phyloP scores from a whole-genome alignment of 2,329 filamentous ascomycete genomes.

The Karstenula rhodostoma region DNA sequence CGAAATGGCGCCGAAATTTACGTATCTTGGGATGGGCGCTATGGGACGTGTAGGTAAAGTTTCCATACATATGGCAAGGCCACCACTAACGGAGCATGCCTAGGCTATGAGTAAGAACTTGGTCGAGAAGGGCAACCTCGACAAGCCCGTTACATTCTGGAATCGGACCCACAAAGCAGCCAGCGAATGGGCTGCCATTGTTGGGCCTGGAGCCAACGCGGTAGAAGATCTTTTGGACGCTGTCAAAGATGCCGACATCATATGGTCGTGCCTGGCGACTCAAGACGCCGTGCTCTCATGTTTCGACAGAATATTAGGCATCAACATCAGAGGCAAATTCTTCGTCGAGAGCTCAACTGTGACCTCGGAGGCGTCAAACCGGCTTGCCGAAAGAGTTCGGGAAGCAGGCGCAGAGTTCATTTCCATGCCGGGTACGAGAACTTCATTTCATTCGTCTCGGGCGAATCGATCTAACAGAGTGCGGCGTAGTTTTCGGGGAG shows the following conservation, averaged over 20 bases:
- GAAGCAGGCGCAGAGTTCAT: conserved; percentile 17
- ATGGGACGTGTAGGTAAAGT: conserved; percentile 10
- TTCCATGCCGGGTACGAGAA: conserved; percentile 5
- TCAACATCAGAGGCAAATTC: conserved; percentile 12
- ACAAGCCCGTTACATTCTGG: conserved; percentile 12
- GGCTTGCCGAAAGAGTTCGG: conserved; percentile 8
- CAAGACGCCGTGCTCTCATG: conserved; percentile 13
- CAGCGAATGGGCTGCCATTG: conserved; percentile 7
- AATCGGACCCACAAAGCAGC: conserved; percentile 13
- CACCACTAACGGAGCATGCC: background rate
- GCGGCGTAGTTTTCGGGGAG: conserved; percentile 16
- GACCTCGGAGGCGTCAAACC: conserved; percentile 12
- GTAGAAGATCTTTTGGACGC: conserved; percentile 8
- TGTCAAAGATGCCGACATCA: conserved; percentile 9
- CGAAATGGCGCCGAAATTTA: conserved; percentile 11
- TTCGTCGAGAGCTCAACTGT: conserved; percentile 18
- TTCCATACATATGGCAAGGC: background rate
- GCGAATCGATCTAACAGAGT: background rate
- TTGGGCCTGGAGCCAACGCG: conserved; percentile 9
- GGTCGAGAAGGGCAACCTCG: conserved; percentile 15
- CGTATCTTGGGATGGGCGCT: conserved; percentile 12
- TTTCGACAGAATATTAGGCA: conserved; percentile 10
- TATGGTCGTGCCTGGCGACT: conserved; percentile 15
- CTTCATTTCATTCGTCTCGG: background rate
- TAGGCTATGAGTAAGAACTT: conserved; percentile 16